Evolutionary conservation across 345 rosid species (phyloP).

Genomic region (Corchorus olitorius): DNA sequence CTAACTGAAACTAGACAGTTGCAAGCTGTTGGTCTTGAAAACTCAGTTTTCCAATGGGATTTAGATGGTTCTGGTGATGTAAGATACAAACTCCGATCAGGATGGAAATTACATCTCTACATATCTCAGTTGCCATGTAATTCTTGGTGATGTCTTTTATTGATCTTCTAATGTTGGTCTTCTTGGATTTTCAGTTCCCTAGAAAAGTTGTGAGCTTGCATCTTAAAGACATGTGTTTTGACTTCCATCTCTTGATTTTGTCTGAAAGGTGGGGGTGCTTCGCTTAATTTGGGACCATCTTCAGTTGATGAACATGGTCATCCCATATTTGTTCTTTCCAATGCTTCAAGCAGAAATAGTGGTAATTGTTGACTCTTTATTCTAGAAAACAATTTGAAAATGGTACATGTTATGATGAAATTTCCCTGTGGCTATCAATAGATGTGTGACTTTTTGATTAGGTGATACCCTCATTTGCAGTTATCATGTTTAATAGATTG

Average conservation of each 20-base stretch:
- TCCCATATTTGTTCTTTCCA: constrained; percentile 14
- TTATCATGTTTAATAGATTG: constrained; percentile 11
- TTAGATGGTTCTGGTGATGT: constrained; percentile 29
- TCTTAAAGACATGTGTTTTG: background rate
- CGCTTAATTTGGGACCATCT: constrained; percentile 31
- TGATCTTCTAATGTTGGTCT: background rate
- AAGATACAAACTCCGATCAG: constrained; percentile 55
- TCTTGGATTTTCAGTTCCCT: background rate
- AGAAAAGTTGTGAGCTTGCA: background rate
- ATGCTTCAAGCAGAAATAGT: constrained; percentile 23
- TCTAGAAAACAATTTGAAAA: background rate
- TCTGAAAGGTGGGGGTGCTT: constrained; percentile 68
- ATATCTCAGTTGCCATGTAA: constrained; percentile 96
- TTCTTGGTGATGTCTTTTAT: constrained; percentile 18
- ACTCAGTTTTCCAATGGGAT: constrained; percentile 42
- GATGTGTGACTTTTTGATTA: background rate
- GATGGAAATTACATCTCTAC: constrained; percentile 74
- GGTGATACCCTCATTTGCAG: background rate
- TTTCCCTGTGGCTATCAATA: background rate
- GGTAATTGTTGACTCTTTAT: constrained; percentile 15
- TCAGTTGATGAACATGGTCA: constrained; percentile 19
- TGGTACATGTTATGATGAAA: background rate
- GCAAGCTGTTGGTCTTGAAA: constrained; percentile 23
- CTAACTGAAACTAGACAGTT: constrained; percentile 25
- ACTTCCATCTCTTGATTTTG: constrained; percentile 14